Evolutionary conservation across 1,284 basidiomycete species (phyloP), one percentile per base, ranked within the genome.

Genomic region (Trichosporon ovoides): DNA sequence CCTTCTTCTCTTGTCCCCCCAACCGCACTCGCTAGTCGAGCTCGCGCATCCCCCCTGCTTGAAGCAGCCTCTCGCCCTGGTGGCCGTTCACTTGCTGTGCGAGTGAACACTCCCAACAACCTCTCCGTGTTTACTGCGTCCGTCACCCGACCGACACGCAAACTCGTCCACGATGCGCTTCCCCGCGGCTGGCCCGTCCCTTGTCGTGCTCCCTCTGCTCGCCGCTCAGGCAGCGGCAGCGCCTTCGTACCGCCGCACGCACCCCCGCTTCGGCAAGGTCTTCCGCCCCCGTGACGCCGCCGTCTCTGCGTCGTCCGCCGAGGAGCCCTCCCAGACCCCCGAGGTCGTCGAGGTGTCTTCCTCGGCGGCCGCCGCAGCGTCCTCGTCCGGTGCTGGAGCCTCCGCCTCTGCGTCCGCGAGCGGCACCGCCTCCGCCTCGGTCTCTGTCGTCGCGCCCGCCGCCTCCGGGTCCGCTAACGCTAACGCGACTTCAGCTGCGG

Each of bases 121-220:
- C 52, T 55, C 46, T 40, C 52, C 56, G 14, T 52, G 24, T 50
- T 14, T 37, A 33, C 28, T 38, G n/a, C 14, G 19, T 40, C 22
- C 51, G 5, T 19, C 22, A 28, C 20, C 31, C 46, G 28, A 28
- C 40, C 28, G 16, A 56, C 28, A 31, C 28, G 19, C 54, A 16
- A 58, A 33, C 37, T 48, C 43, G 43, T 5, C 28, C 43, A 48
- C n/a, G 22, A 64, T 64, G 62, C 62, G 62, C 22, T 52, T 64
- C 35, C 50, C 62, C 22, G 35, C 59, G 57, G 59, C 62, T 46
- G 59, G 59, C 40, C 55, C 66, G 31, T 63, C 68, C 24, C 56
- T 67, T 16, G 57, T 73, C 43, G 64, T 74, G 51, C 64, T 68
- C 22, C 69, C 67, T 31, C 62, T 72, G 46, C 65, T 72, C 16